Evolutionary conservation across 164 flowering plant genomes (phyloP).

Genomic region (Annona squamosa): DNA sequence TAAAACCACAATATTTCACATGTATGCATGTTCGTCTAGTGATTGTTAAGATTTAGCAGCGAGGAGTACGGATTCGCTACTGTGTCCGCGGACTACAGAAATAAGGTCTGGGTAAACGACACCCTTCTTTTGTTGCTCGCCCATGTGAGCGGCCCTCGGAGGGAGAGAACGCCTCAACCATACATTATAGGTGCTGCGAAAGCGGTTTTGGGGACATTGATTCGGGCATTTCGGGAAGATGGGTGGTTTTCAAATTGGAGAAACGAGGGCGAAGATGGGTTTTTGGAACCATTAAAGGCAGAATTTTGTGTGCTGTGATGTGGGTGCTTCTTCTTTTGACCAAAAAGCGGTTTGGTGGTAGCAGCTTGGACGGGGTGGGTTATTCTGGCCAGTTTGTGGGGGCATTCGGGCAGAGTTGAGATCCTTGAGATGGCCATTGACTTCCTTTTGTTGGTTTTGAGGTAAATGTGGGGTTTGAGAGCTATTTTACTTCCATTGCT

Average conservation of each 20-base stretch:
- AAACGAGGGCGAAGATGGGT: constrained; percentile 4
- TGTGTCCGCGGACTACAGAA: not conserved
- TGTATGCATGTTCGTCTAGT: no score
- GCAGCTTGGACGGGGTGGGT: not conserved
- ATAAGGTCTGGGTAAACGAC: constrained; percentile 6
- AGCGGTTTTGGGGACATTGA: not conserved
- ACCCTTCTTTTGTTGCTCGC: constrained; percentile 17
- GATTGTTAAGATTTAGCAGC: no score
- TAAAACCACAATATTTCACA: no score
- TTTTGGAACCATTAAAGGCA: not conserved
- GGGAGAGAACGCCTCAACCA: constrained; percentile 25
- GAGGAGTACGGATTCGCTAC: not conserved
- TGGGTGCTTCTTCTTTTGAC: not conserved
- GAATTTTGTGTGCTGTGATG: not conserved
- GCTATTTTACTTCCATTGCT: not conserved
- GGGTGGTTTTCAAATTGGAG: constrained; percentile 7
- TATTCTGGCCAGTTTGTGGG: no score
- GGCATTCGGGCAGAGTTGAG: constrained; percentile 11
- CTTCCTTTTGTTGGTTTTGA: not conserved
- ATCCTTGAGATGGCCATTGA: not conserved
- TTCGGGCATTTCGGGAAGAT: not conserved
- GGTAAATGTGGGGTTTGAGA: not conserved
- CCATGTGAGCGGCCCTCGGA: constrained; percentile 46
- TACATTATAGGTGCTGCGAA: not conserved
- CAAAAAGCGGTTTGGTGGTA: constrained; percentile 1